Evolutionary conservation across 2,329 filamentous ascomycete species (phyloP).

Genomic region (Pseudocercospora macadamiae): DNA sequence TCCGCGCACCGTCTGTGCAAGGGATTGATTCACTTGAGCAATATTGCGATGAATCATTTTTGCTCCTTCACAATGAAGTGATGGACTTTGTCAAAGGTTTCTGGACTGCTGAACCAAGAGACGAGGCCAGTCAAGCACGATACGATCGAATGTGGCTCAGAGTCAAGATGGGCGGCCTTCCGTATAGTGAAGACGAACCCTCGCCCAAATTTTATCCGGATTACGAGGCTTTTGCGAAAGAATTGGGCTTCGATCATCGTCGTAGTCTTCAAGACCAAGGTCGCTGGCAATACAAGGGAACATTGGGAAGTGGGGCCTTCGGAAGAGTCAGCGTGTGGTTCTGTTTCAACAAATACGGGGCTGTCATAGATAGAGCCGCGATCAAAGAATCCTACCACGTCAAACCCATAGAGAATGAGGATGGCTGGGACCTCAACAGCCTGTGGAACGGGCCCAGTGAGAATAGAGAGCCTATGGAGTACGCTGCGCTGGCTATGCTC

Average conservation of each 20-base stretch:
- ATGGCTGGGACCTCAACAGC: background rate
- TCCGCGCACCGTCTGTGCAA: too few species aligned
- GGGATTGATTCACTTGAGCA: too few species aligned
- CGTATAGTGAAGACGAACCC: too few species aligned
- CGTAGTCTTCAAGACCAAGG: background rate
- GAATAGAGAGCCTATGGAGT: background rate
- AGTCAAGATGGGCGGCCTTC: too few species aligned
- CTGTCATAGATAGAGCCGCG: background rate
- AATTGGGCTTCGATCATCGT: background rate
- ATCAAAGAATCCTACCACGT: background rate
- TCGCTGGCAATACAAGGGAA: background rate
- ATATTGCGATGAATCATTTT: too few species aligned
- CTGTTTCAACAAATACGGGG: background rate
- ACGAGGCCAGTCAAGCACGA: too few species aligned
- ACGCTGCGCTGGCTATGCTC: background rate
- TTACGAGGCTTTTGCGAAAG: background rate
- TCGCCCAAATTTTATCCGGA: too few species aligned
- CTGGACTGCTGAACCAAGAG: too few species aligned
- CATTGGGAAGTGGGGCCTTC: background rate
- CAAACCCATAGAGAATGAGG: too few species aligned
- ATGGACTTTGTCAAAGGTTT: too few species aligned
- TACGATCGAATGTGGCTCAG: too few species aligned
- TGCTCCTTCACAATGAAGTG: too few species aligned
- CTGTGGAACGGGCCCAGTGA: background rate
- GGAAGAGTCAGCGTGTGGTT: background rate